Evolutionary conservation across 352 stramenopile genomes (phyloP).

Genomic region (Peronosclerospora sorghi): DNA sequence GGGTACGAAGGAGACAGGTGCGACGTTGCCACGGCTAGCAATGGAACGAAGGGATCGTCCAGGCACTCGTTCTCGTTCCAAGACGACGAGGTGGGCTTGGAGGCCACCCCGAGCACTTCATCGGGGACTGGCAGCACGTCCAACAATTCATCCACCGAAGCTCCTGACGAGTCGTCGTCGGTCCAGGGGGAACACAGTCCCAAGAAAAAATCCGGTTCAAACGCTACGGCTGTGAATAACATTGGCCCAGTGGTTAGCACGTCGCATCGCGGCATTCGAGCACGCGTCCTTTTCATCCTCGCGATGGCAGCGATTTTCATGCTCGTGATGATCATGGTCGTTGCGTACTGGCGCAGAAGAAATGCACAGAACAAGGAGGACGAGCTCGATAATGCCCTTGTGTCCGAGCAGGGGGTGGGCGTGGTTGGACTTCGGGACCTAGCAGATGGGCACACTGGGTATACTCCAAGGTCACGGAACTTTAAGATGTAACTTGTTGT

Average conservation of each 20-base stretch:
- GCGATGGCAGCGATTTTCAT: slow-evolving; percentile 48
- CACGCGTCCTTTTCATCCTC: slow-evolving; percentile 49
- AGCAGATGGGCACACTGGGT: slow-evolving; percentile 12
- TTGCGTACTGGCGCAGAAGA: slow-evolving; percentile 50
- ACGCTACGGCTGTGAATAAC: not conserved
- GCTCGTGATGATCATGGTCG: slow-evolving; percentile 43
- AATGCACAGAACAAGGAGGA: slow-evolving; percentile 33
- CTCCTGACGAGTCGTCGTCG: slow-evolving; percentile 2
- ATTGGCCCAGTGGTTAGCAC: slow-evolving; percentile 8
- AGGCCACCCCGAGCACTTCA: not conserved
- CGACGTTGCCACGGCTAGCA: slow-evolving; percentile 3
- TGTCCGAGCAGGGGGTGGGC: slow-evolving; percentile 16
- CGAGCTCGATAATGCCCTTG: slow-evolving; percentile 25
- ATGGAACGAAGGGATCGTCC: not conserved
- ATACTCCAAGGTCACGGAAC: slow-evolving; percentile 51
- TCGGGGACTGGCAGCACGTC: not conserved
- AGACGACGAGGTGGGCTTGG: slow-evolving; percentile 5
- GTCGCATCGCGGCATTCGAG: slow-evolving; percentile 20
- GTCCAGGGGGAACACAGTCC: slow-evolving; percentile 1
- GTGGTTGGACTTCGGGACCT: slow-evolving; percentile 10
- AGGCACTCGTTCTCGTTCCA: slow-evolving; percentile 6
- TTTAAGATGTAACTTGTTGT: slow-evolving; percentile 41
- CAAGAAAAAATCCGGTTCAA: not conserved
- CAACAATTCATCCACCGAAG: slow-evolving; percentile 1
- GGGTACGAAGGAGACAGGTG: slow-evolving; percentile 65